Conservation (phyloP, 805 yeast genomes). For the Metschnikowia hibisci region DNA sequence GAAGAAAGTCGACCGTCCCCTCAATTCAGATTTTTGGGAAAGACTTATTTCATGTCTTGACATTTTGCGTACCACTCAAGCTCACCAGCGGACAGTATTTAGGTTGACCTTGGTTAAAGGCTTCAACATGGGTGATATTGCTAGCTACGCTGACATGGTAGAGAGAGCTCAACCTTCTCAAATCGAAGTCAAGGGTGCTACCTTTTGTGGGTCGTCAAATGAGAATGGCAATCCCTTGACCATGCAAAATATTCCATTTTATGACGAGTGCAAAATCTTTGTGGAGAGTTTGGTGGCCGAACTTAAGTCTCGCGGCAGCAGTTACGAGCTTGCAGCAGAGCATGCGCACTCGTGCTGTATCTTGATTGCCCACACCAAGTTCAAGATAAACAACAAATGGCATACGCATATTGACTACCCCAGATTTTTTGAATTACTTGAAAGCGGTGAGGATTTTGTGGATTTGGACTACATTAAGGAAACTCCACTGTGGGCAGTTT, state of each 20-base stretch:
- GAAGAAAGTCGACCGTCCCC: conserved; percentile 82
- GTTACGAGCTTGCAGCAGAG: conserved; percentile 86
- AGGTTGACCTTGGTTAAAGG: conserved; percentile 89
- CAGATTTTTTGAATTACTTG: conserved; percentile 66
- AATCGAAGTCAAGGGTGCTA: conserved; percentile 91
- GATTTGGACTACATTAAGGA: conserved; percentile 77
- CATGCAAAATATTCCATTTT: conserved; percentile 93
- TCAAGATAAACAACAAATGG: conserved; percentile 72
- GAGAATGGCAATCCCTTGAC: conserved; percentile 86
- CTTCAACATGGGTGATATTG: conserved; percentile 77
- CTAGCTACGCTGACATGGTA: conserved; percentile 84
- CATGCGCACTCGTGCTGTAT: conserved; percentile 95
- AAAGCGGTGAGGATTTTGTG: conserved; percentile 60
- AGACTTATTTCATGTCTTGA: conserved; percentile 77
- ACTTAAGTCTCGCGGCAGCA: conserved; percentile 60
- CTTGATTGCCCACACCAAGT: conserved; percentile 70
- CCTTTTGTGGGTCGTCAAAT: conserved; percentile 85
- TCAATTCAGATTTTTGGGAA: conserved; percentile 91
- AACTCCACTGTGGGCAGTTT: conserved; percentile 89
- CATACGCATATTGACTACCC: conserved; percentile 84
- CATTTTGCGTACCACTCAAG: conserved; percentile 65
- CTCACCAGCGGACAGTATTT: conserved; percentile 86
- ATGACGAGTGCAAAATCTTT: conserved; percentile 80
- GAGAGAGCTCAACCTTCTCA: conserved; percentile 78
- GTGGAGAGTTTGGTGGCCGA: conserved; percentile 62